Base-by-base conservation (phyloP, 352 stramenopile species). In the Pythium aphanidermatum region DNA sequence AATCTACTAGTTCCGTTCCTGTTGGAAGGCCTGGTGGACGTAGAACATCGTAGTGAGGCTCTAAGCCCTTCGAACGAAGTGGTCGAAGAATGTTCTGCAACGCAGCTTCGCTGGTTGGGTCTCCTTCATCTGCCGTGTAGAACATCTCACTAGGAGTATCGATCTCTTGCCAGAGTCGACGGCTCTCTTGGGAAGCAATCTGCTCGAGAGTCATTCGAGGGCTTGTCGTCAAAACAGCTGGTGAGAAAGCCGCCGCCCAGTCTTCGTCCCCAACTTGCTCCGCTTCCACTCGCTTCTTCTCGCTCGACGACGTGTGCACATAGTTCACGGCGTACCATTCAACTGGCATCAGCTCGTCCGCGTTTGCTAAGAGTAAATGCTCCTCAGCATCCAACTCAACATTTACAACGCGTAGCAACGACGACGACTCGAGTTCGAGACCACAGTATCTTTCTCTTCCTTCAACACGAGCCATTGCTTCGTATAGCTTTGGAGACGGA, bases 241-340 rank as follows among this genome's bases (percentile, higher is more conserved):
- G 29, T 19, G 46, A n/a, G 12, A 28, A 16, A 27, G 46, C 17
- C 59, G 60, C 43, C 61, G 58, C 20, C 45, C 55, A 38, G 81
- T 59, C 11, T 63, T 44, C 50, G 12, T 51, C 50, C 27, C 12
- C 40, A 10, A 24, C 47, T 26, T 28, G 40, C 23, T 55, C 47
- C 0, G 39, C 24, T 11, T 62, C 46, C 5, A 32, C 27, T 16
- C 26, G 54, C 5, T 65, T 65, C 45, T 85, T 84, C 27, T 80
- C 77, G 20, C 86, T 68, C n/a, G 67, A 85, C 12, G 75, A 53
- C 2, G 44, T 53, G 21, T 91, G 68, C 0, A 93, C 66, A 29
- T 75, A 89, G 40, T 86, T 82, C 16, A 93, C 81, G 1, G 81
- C 78, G 34, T 89, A 91, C 81, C 81, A 93, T 57, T 93, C 81